Evolutionary conservation across 2,329 filamentous ascomycete species (phyloP), one percentile per base, ranked within the genome.

Genomic region (Colletotrichum sp.): DNA sequence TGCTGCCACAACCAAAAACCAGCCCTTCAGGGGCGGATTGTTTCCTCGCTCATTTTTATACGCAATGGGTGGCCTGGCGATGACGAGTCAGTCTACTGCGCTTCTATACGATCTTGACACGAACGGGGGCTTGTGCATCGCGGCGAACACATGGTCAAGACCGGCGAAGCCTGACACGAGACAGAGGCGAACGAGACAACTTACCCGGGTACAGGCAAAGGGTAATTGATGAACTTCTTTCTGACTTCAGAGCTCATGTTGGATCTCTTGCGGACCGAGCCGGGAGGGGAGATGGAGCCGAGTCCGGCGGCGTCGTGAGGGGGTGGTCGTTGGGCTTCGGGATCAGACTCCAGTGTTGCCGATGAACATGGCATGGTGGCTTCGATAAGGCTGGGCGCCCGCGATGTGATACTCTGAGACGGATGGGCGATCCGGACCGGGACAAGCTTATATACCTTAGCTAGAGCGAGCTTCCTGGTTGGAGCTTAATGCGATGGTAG

Each of bases 21-120:
- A 82, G 31, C 91, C 91, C 57, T 89, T 87, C 70, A 93, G 83
- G 11, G 89, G 86, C 4, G 91, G 91, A 77, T 93, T 92, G 11
- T 85, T 84, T 63, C 86, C 84, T 13, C 83, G 80, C 43, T 85
- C 85, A 79, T 87, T 84, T 61, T 85, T 80, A 78, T 88, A 89
- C 2, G 85, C 86, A 15, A 82, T 76, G 21, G 82, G 74, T 8
- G 83, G 83, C 38, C 83, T 85, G 69, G 29, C 34, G 18, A n/a
- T 16, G 33, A 51, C 29, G 57, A 55, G 73, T 77, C 24, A 73
- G 54, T 64, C 6, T 58, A 7, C n/a, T 29, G 34, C 33, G 3
- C 6, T 62, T 62, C 15, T 16, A 3, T 6, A 29, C 8, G 15
- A 43, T 43, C 12, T 61, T 18, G 31, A 61, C 34, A 34, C 12